Evolutionary conservation across 2,329 filamentous ascomycete species (phyloP).

Genomic region (Penicillium polonicum): DNA sequence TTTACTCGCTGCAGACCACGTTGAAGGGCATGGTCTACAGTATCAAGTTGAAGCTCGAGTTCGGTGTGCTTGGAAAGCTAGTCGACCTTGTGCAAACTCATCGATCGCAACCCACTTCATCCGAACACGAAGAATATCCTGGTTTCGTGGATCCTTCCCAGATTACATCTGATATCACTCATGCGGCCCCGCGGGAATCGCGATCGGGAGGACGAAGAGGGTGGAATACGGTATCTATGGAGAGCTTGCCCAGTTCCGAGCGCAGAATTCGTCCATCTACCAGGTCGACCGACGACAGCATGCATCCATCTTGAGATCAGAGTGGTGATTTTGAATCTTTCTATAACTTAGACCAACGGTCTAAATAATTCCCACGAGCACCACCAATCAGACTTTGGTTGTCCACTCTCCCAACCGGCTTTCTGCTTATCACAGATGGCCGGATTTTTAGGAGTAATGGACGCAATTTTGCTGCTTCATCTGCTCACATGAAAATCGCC

Average conservation of each 20-base stretch:
- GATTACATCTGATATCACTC: constrained; percentile 41
- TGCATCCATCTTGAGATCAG: constrained; percentile 20
- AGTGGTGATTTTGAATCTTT: neutral
- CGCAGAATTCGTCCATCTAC: constrained; percentile 23
- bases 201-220: constrained; percentile 15
- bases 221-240: constrained; percentile 31
- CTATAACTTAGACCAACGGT: neutral
- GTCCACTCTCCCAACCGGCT: neutral
- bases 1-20: constrained; percentile 47
- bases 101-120: constrained; percentile 32
- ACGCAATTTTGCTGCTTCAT: neutral
- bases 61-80: constrained; percentile 47
- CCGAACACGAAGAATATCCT: constrained; percentile 37
- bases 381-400: neutral
- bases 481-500: neutral
- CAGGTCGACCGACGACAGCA: constrained; percentile 12
- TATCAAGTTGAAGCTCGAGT: constrained; percentile 52
- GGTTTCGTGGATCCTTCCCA: constrained; percentile 44
- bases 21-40: constrained; percentile 50
- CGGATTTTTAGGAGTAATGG: no score
- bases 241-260: constrained; percentile 30
- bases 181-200: constrained; percentile 27
- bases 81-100: constrained; percentile 40
- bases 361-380: neutral
- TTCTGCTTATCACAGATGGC: neutral